Evolutionary conservation across 1,284 basidiomycete species (phyloP).

Genomic region (Pseudozyma pruni): DNA sequence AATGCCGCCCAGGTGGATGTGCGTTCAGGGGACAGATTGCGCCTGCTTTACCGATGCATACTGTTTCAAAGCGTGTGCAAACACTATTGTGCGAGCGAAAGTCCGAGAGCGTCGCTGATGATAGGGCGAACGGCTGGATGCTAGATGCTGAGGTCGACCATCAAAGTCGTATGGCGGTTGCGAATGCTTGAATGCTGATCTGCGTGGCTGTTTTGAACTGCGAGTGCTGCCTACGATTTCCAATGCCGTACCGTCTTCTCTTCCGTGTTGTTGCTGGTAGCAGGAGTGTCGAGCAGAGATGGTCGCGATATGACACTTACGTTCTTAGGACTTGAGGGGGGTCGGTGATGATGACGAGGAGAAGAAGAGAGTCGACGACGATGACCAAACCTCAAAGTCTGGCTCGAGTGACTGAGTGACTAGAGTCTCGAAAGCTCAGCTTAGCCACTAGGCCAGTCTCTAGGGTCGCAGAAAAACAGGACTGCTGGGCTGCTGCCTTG

Average conservation of each 20-base stretch:
- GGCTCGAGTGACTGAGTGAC: slow-evolving; percentile 11
- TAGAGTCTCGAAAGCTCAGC: not conserved
- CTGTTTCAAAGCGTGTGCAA: no score
- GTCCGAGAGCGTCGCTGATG: not conserved
- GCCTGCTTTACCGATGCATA: no score
- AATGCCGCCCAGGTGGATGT: no score
- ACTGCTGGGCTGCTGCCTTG: slow-evolving; percentile 15
- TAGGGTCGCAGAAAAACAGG: no score
- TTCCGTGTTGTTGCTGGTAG: slow-evolving; percentile 8
- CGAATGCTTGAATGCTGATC: slow-evolving; percentile 4
- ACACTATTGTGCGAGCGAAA: no score
- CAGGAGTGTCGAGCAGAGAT: slow-evolving; percentile 19
- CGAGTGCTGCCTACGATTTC: not conserved
- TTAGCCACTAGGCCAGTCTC: slow-evolving; percentile 14
- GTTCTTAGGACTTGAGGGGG: slow-evolving; percentile 46
- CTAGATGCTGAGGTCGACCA: not conserved
- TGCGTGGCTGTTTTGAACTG: not conserved
- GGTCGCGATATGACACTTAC: slow-evolving; percentile 27
- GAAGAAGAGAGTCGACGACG: slow-evolving; percentile 40
- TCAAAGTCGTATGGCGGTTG: not conserved
- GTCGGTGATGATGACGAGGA: slow-evolving; percentile 46
- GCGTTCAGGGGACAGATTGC: no score
- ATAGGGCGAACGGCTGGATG: no score
- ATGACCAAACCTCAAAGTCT: slow-evolving; percentile 43
- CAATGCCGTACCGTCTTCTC: slow-evolving; percentile 9